Conservation (phyloP, 2,329 filamentous ascomycete species). For the Coleophoma cylindrospora region DNA sequence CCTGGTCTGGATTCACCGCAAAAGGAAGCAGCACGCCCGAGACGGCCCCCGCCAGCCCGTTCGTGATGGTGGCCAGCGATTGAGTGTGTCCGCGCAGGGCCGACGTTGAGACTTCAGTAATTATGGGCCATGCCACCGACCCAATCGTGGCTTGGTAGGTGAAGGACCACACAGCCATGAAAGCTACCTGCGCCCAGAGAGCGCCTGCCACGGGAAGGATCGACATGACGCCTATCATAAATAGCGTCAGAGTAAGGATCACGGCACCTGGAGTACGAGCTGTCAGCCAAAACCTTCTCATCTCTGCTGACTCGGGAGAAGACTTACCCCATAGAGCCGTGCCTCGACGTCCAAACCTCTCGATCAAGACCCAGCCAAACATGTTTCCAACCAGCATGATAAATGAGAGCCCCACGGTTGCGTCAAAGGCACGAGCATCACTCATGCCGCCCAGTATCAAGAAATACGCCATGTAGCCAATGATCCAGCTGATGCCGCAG, state of each 20-base stretch:
- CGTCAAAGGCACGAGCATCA: conserved; percentile 17
- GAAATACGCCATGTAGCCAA: conserved; percentile 23
- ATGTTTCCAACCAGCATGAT: conserved; percentile 27
- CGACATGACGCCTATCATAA: conserved; percentile 16
- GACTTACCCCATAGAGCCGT: conserved; percentile 18
- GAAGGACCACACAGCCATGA: conserved; percentile 19
- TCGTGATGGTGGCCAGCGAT: conserved; percentile 15
- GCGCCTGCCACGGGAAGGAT: conserved; percentile 5
- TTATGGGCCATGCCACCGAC: conserved; percentile 35
- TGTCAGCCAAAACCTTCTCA: not conserved
- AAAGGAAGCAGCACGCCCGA: conserved; percentile 12
- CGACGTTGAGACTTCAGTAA: conserved; percentile 38
- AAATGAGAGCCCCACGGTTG: conserved; percentile 22
- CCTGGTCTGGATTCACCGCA: conserved; percentile 34
- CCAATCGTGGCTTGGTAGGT: conserved; percentile 23
- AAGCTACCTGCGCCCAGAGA: conserved; percentile 16
- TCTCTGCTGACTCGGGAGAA: not conserved
- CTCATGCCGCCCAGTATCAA: conserved; percentile 25
- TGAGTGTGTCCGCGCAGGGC: conserved; percentile 27
- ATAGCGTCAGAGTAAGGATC: conserved; percentile 8
- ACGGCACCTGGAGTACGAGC: not conserved
- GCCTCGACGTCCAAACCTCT: conserved; percentile 23
- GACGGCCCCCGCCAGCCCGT: conserved; percentile 12
- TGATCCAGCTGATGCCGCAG: conserved; percentile 26
- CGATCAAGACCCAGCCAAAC: conserved; percentile 26